Evolutionary conservation across 768 basidiomycete species (phyloP).

Genomic region (Imleria badia): DNA sequence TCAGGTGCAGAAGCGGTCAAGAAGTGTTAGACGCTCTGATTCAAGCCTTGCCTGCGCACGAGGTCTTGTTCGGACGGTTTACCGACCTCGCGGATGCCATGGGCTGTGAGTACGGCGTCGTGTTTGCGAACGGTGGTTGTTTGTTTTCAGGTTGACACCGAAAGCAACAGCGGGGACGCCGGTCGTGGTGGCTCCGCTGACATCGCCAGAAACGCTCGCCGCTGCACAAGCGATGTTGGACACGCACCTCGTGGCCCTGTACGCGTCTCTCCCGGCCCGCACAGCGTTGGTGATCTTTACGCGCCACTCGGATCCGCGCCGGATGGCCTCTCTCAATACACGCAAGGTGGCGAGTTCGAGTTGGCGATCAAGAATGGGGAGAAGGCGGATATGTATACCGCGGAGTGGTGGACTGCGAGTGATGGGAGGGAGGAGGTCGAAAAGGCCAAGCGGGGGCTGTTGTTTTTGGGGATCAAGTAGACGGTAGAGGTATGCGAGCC

Average conservation of each 20-base stretch:
- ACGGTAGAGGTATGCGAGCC: too few relatives aligned
- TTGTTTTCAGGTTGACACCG: slow-evolving; percentile 53
- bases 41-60: slow-evolving; percentile 59
- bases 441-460: slow-evolving; percentile 75
- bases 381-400: slow-evolving; percentile 49
- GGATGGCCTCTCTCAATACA: slow-evolving; percentile 70
- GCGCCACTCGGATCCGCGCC: slow-evolving; percentile 85
- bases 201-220: slow-evolving; percentile 35
- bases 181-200: slow-evolving; percentile 18
- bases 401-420: slow-evolving; percentile 69
- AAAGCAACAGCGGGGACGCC: slow-evolving; percentile 44
- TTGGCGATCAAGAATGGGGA: slow-evolving; percentile 54
- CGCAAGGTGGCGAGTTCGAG: slow-evolving; percentile 76
- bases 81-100: slow-evolving; percentile 76
- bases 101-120: slow-evolving; percentile 63
- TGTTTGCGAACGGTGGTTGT: background rate
- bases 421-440: slow-evolving; percentile 76
- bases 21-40: slow-evolving; percentile 75
- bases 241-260: slow-evolving; percentile 56
- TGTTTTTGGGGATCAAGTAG: slow-evolving; percentile 69
- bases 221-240: slow-evolving; percentile 54
- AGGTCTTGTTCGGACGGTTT: slow-evolving; percentile 83
- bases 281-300: slow-evolving; percentile 86
- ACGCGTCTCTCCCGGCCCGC: slow-evolving; percentile 68
- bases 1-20: slow-evolving; percentile 74